A percentile compares a stretch with the other conserved stretches of the same genome.
Conservation (phyloP, 116 monocot genomes). For the Posidonia oceanica region DNA sequence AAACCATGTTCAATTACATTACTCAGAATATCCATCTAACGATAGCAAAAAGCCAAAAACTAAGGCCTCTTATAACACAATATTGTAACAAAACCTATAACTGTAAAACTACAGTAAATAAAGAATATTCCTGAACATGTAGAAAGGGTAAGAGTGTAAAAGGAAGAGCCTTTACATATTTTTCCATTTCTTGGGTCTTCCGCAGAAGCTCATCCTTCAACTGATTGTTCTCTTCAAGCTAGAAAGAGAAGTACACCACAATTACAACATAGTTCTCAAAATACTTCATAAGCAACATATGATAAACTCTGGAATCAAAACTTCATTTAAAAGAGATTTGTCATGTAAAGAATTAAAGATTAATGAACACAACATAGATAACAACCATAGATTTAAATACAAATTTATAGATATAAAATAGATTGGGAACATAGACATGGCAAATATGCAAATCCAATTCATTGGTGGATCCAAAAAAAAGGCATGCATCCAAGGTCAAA, state of each 20-base stretch:
- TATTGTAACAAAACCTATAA: background rate
- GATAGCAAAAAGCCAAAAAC: background rate
- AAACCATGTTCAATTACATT: too few relatives aligned
- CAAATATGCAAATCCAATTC: too few relatives aligned
- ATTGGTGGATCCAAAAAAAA: too few relatives aligned
- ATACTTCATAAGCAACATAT: background rate
- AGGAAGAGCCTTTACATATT: constrained; percentile 37
- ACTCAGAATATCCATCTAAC: too few relatives aligned
- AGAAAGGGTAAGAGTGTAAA: background rate
- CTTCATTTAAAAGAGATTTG: too few relatives aligned
- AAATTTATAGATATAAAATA: too few relatives aligned
- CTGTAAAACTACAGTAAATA: background rate
- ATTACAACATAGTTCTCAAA: background rate
- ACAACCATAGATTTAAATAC: too few relatives aligned
- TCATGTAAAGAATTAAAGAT: too few relatives aligned
- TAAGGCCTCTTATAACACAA: background rate
- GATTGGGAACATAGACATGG: too few relatives aligned
- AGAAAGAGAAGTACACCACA: constrained; percentile 7
- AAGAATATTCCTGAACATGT: background rate
- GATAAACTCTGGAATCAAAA: too few relatives aligned
- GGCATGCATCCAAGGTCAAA: too few relatives aligned
- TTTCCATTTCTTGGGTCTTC: constrained; percentile 54
- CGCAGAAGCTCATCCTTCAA: constrained; percentile 54
- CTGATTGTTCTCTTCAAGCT: constrained; percentile 81
- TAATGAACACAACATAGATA: too few relatives aligned